These are phyloP conservation scores for Coprinellus micaceus DNA, from an alignment of 768 basidiomycete species.

Conservation along the genomic window DNA sequence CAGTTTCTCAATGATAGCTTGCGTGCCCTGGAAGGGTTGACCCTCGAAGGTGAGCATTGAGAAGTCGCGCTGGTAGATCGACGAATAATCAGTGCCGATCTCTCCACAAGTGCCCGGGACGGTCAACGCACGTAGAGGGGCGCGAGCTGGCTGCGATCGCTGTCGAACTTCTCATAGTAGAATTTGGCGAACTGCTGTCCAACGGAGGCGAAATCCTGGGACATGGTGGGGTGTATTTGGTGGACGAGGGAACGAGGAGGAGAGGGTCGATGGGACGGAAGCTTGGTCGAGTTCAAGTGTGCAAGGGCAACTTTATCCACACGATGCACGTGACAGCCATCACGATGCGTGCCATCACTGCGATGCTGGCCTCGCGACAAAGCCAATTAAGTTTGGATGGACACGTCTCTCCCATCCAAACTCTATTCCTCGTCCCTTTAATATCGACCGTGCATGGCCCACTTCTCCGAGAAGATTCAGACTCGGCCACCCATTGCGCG, in stretches of 20 bases:
- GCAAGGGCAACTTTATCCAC: not conserved
- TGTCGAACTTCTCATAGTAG: conserved; percentile 82
- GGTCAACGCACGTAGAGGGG: conserved; percentile 71
- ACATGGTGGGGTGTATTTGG: conserved; percentile 27
- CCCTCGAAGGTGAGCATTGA: conserved; percentile 91
- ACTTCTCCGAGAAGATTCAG: conserved; percentile 29
- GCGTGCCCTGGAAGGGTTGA: conserved; percentile 48
- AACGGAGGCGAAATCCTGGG: conserved; percentile 72
- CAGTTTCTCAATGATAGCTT: conserved; percentile 68
- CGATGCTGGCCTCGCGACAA: too few species aligned
- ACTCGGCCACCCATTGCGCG: conserved; percentile 63
- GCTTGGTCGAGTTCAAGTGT: conserved; percentile 4
- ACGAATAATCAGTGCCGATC: conserved; percentile 3
- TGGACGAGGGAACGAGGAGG: conserved; percentile 15
- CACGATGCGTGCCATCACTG: too few species aligned
- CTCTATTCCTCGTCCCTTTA: too few species aligned
- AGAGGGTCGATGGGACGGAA: conserved; percentile 8
- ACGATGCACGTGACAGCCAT: not conserved
- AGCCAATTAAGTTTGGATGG: too few species aligned
- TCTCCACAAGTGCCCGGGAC: not conserved
- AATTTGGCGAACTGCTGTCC: conserved; percentile 77
- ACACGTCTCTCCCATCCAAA: not conserved
- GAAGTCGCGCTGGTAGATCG: conserved; percentile 51
- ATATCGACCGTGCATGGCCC: conserved; percentile 37
- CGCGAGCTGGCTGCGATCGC: conserved; percentile 49